phyloP scores from a whole-genome alignment of 768 basidiomycete species.

The Naganishia vishniacii region DNA sequence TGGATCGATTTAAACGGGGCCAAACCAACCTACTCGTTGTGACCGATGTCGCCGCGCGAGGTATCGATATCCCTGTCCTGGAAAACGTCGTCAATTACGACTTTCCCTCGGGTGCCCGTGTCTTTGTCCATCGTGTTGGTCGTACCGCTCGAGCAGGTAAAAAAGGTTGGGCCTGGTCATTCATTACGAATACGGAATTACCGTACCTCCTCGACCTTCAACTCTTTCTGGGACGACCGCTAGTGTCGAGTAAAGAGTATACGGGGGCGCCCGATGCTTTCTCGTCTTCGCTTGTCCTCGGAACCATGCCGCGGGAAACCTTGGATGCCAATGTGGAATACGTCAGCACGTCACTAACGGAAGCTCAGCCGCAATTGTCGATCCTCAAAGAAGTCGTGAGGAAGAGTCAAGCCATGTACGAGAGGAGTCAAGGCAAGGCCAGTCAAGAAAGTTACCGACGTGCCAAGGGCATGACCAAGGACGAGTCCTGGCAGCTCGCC shows the following conservation, averaged over 20 bases:
- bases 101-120: slow-evolving; percentile 85
- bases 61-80: slow-evolving; percentile 93
- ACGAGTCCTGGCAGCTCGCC: slow-evolving; percentile 64
- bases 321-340: slow-evolving; percentile 83
- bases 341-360: slow-evolving; percentile 48
- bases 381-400: slow-evolving; percentile 73
- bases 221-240: slow-evolving; percentile 76
- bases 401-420: slow-evolving; percentile 87
- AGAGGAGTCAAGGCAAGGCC: slow-evolving; percentile 86
- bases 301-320: slow-evolving; percentile 69
- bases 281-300: slow-evolving; percentile 69
- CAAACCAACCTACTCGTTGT: slow-evolving; percentile 80
- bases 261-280: slow-evolving; percentile 58
- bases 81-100: slow-evolving; percentile 98
- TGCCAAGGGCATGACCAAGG: slow-evolving; percentile 78
- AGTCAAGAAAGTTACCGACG: slow-evolving; percentile 76
- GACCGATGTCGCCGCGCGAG: slow-evolving; percentile 95
- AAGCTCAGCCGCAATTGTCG: slow-evolving; percentile 55
- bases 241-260: slow-evolving; percentile 55
- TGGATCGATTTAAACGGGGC: slow-evolving; percentile 81
- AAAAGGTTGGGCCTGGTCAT: slow-evolving; percentile 94
- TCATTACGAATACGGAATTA: slow-evolving; percentile 76
- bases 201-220: slow-evolving; percentile 89
- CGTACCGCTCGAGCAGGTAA: slow-evolving; percentile 92
- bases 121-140: slow-evolving; percentile 95